These are phyloP conservation scores for Misopates orontium DNA, from an alignment of 257 asterid species.

Conservation along the genomic window DNA sequence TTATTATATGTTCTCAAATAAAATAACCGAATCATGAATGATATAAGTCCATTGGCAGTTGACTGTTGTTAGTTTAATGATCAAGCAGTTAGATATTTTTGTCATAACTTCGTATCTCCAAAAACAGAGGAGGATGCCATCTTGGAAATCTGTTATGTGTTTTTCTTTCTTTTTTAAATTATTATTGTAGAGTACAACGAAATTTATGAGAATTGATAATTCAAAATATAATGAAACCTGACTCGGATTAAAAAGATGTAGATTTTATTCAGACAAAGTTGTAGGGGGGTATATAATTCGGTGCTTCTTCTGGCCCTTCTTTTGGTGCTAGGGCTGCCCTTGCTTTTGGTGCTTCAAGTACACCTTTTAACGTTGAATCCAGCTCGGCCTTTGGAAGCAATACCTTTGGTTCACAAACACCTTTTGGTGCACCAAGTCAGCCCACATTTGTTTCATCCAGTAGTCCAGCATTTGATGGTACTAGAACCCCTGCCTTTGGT, in stretches of 20 bases:
- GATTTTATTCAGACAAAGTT: too few relatives aligned
- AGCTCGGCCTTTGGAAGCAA: conserved; percentile 92
- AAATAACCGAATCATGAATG: too few relatives aligned
- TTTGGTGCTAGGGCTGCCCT: too few relatives aligned
- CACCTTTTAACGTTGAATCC: conserved; percentile 31
- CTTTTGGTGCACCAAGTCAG: conserved; percentile 72
- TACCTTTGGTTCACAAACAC: conserved; percentile 70
- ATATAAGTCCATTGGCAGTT: too few relatives aligned
- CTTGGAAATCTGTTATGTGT: neutral
- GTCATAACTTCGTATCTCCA: too few relatives aligned
- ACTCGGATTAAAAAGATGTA: too few relatives aligned
- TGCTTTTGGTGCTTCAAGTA: too few relatives aligned
- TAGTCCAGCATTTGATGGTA: conserved; percentile 60
- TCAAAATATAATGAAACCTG: too few relatives aligned
- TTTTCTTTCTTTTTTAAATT: conserved; percentile 7
- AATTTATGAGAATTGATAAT: neutral
- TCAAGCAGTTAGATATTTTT: too few relatives aligned
- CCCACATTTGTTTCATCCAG: conserved; percentile 79
- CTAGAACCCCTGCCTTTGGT: conserved; percentile 70
- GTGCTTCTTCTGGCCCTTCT: too few relatives aligned
- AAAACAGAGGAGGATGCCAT: neutral
- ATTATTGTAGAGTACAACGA: neutral
- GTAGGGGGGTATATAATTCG: too few relatives aligned
- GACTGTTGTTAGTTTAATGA: too few relatives aligned
- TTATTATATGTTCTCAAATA: neutral